phyloP scores from a whole-genome alignment of 176 grass and related monocot genomes.

The Phoenix dactylifera region DNA sequence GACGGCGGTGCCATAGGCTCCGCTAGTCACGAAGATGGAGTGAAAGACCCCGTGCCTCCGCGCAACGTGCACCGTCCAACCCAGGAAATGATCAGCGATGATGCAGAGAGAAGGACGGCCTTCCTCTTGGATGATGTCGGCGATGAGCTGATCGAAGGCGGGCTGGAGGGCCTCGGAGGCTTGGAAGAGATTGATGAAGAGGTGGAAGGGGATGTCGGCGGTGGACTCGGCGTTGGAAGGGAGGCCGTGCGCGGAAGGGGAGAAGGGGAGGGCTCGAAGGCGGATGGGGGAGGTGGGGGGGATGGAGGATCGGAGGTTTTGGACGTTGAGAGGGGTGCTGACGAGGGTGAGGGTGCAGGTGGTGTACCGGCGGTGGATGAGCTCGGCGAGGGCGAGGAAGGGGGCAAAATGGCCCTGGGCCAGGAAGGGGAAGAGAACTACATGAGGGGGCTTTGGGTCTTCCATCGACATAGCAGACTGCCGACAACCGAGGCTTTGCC shows the following conservation, averaged over 20 bases:
- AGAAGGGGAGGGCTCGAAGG: not conserved
- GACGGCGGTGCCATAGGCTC: conserved; percentile 26
- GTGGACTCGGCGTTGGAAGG: conserved; percentile 8
- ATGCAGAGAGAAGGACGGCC: conserved; percentile 5
- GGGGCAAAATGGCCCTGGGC: conserved; percentile 46
- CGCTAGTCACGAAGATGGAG: conserved; percentile 24
- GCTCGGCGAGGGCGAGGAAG: conserved; percentile 38
- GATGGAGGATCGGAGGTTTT: conserved; percentile 3
- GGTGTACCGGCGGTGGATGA: conserved; percentile 4
- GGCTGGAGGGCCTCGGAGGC: conserved; percentile 17
- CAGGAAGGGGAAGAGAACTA: conserved; percentile 41
- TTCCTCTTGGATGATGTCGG: too few species aligned
- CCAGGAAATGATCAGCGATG: conserved; percentile 32
- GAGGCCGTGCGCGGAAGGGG: conserved; percentile 3
- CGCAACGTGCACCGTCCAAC: conserved; percentile 31
- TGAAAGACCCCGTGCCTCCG: conserved; percentile 23
- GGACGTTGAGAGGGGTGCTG: conserved; percentile 5
- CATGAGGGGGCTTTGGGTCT: not conserved
- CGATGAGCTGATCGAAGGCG: too few species aligned
- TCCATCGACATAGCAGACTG: not conserved
- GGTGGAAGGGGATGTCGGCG: conserved; percentile 6
- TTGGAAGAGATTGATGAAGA: conserved; percentile 10
- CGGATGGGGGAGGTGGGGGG: conserved; percentile 1
- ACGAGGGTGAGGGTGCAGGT: not conserved
- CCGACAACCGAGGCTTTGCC: not conserved